Percentiles rank a stretch among this genome's conserved stretches.
phyloP scores from a whole-genome alignment of 345 rosid species.

The Salix caprea region DNA sequence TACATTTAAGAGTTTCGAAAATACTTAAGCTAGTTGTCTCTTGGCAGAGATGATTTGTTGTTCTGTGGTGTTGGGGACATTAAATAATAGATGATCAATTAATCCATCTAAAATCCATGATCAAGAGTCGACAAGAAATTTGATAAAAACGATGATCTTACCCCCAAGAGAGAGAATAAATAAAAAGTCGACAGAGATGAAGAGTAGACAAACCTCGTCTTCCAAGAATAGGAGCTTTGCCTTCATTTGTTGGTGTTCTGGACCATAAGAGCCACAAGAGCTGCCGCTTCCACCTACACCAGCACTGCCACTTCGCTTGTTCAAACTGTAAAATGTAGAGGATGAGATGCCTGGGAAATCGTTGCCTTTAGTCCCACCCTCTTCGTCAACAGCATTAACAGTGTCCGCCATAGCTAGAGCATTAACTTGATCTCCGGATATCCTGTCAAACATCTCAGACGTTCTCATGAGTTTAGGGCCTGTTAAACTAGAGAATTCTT shows the following conservation, averaged over 20 bases:
- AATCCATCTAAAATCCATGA: too few relatives aligned
- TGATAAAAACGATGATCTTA: too few relatives aligned
- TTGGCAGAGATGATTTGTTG: too few relatives aligned
- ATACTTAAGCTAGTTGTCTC: too few relatives aligned
- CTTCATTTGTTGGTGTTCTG: slow-evolving; percentile 50
- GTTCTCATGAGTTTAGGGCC: slow-evolving; percentile 12
- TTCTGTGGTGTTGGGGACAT: too few relatives aligned
- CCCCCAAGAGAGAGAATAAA: too few relatives aligned
- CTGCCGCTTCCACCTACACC: slow-evolving; percentile 24
- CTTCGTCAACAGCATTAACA: slow-evolving; percentile 8
- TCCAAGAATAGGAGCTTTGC: slow-evolving; percentile 51
- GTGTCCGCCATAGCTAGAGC: slow-evolving; percentile 14
- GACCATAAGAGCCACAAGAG: slow-evolving; percentile 29
- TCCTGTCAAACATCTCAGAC: slow-evolving; percentile 11
- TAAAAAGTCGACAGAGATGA: background rate
- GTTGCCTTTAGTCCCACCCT: slow-evolving; percentile 10
- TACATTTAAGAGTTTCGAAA: too few relatives aligned
- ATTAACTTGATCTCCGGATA: slow-evolving; percentile 18
- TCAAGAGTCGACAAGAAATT: too few relatives aligned
- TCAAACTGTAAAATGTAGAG: slow-evolving; percentile 25
- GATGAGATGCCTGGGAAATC: slow-evolving; percentile 13
- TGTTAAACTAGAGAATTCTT: slow-evolving; percentile 32
- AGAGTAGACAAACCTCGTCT: slow-evolving; percentile 33
- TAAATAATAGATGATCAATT: too few relatives aligned
- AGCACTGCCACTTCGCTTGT: slow-evolving; percentile 16